A percentile compares a stretch with the other conserved stretches of the same genome.
These are phyloP conservation scores for Pythium monospermum DNA, from an alignment of 352 stramenopile genomes.

Conservation along the genomic window DNA sequence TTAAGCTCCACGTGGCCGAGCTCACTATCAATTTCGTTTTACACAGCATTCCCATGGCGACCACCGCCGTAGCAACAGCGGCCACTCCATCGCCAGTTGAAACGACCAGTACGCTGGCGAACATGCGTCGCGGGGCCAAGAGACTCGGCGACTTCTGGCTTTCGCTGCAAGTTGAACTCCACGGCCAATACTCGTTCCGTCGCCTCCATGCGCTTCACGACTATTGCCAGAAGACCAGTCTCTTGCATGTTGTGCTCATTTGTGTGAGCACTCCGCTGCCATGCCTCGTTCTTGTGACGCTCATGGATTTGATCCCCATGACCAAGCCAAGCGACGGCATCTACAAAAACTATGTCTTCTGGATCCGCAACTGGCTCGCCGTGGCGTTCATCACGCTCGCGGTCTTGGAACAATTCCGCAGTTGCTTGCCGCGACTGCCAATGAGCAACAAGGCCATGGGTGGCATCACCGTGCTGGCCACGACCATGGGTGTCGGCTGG, in stretches of 20 bases:
- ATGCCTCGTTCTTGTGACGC: conserved; percentile 5
- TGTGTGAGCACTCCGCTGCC: conserved; percentile 7
- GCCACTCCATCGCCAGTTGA: too few species aligned
- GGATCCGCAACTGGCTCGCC: conserved; percentile 25
- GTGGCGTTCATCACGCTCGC: conserved; percentile 26
- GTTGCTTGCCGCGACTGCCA: conserved; percentile 10
- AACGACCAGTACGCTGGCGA: too few species aligned
- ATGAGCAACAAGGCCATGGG: conserved; percentile 9
- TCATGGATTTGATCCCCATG: conserved; percentile 1
- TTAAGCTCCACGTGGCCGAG: too few species aligned
- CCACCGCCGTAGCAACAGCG: too few species aligned
- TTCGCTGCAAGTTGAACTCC: conserved; percentile 12
- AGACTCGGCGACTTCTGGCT: conserved; percentile 4
- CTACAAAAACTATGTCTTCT: conserved; percentile 32
- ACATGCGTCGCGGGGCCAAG: too few species aligned
- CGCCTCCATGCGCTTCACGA: conserved; percentile 1
- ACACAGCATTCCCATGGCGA: too few species aligned
- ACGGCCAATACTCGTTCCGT: conserved; percentile 8
- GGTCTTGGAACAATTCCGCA: conserved; percentile 30
- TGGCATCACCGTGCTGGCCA: conserved; percentile 19
- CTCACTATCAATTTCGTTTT: too few species aligned
- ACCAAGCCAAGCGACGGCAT: conserved; percentile 18
- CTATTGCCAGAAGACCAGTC: not conserved
- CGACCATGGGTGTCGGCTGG: conserved; percentile 14
- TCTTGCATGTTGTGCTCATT: not conserved